Base-by-base conservation (phyloP, 345 rosid species). In the Populus alba region DNA sequence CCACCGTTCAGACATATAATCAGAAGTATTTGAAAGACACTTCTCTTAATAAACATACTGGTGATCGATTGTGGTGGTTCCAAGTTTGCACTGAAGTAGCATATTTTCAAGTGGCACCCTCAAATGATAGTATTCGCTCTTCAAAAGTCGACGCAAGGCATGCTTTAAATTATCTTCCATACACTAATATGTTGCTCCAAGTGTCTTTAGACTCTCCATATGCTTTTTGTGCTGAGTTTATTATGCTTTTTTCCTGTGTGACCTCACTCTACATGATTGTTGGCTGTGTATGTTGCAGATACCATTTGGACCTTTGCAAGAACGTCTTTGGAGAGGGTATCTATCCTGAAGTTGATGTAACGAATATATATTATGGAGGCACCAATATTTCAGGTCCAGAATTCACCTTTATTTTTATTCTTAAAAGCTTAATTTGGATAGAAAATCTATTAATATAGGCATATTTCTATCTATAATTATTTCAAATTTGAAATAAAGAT, bases 71-170 rank as follows among this genome's bases (percentile, higher is more conserved):
- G 83, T 95, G 98, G 97, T 93, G 98, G 98, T 93, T 90, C 79
- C 98, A 93, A 87, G 95, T 90, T 79, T 95, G 97, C 80, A 90
- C 95, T 66, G 95, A 95, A 86, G 89, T 95, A 73, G 97, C 95
- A 13, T 95, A 88, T 83, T 95, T 93, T 75, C 97, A 95, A 78
- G 97, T 93, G 80, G 97, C 98, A 38, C 97, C 97, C 39, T 61
- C 89, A 76, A 90, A 91, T 86, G 94, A 93, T 77, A 93, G 94
- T 68, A 68, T 95, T 68, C 97, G 97, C 78, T 95, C 97, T 43
- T 86, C 93, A 70, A 91, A 84, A 90, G 86, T 95, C 78, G 90
- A 93, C 81, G 81, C 91, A 77, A 81, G 87, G 98, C 86, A 82
- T 62, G 89, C 31, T 25, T 59, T 70, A 65, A 37, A 22, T 57